Evolutionary conservation across 1,139 yeast genomes (phyloP), one percentile per base, ranked within the genome.

Genomic region (Zygoascus sp.): DNA sequence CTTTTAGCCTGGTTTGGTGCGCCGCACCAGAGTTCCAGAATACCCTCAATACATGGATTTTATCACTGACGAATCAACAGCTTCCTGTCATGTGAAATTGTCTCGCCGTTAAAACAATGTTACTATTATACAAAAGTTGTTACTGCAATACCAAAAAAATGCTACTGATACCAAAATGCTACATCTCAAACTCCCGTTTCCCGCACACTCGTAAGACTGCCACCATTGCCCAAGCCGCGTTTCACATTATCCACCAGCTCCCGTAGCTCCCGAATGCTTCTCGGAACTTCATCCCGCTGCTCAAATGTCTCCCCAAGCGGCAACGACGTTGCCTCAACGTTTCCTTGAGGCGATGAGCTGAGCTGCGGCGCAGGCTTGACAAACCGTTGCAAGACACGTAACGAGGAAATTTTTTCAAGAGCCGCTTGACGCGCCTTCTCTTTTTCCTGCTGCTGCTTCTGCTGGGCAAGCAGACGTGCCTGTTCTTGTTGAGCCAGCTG

Each of bases 301-400:
- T 21, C 39, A 21, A 3, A 15, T 3, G 9, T 30, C 17, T 30
- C 34, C 34, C 15, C 11, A 7, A n/a, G 15, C 11, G 34, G 34
- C 17, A 15, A 13, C 13, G 34, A 30, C 13, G 34, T n/a, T 2
- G 16, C 13, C 8, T 30, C 34, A 16, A 20, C 11, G 17, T 9
- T 13, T 16, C 35, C 17, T 10, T 20, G 17, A 19, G 25, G 39
- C 39, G 39, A 35, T 35, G 39, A 35, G 39, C 27, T 35, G 15
- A 20, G 39, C 39, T n/a, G n/a, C n/a, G n/a, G n/a, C n/a, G n/a
- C n/a, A n/a, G 39, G 39, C 39, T 35, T 35, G 2, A 9, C 3
- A 35, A 35, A 20, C 25, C 25, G 22, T 19, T 35, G 39, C 5
- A 35, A 17, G 15, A 35, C 25, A 11, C 39, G 25, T 19, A 35